phyloP scores from a whole-genome alignment of 1,284 basidiomycete species.

The Rhodofomes roseus region DNA sequence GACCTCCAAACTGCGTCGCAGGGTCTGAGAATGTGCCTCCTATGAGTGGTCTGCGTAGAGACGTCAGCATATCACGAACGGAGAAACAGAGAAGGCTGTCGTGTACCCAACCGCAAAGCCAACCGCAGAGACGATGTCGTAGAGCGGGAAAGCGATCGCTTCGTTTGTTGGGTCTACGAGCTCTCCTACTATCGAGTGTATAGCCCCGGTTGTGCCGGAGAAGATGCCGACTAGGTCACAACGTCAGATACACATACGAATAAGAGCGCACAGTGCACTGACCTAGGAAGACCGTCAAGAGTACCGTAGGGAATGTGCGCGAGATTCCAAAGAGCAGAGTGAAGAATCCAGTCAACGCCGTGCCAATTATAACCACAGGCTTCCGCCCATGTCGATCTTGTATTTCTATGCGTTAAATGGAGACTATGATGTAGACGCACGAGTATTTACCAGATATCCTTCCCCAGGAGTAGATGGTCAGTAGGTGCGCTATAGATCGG shows the following conservation, averaged over 20 bases:
- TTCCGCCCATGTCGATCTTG: conserved; percentile 58
- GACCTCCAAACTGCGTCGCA: conserved; percentile 39
- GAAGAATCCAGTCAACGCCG: conserved; percentile 43
- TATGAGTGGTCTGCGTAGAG: conserved; percentile 47
- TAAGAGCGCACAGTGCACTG: background rate
- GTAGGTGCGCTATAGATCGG: conserved; percentile 27
- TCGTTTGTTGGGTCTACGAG: conserved; percentile 66
- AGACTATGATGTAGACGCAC: background rate
- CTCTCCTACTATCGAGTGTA: conserved; percentile 60
- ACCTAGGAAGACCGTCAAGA: conserved; percentile 43
- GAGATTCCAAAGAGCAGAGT: conserved; percentile 56
- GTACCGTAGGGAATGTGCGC: conserved; percentile 39
- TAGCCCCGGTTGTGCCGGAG: conserved; percentile 57
- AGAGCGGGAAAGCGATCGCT: conserved; percentile 57
- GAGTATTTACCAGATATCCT: conserved; percentile 27
- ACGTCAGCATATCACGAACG: background rate
- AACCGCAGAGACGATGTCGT: conserved; percentile 56
- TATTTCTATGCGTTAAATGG: background rate
- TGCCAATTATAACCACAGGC: conserved; percentile 55
- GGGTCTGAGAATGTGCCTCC: conserved; percentile 60
- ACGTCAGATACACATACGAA: background rate
- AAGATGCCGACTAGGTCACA: conserved; percentile 33
- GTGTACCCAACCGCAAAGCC: conserved; percentile 57
- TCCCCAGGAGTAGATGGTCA: conserved; percentile 33
- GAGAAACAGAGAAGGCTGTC: background rate